Evolutionary conservation across 768 basidiomycete genomes (phyloP), one percentile per base, ranked within the genome.

Genomic region (Tremella fuciformis): DNA sequence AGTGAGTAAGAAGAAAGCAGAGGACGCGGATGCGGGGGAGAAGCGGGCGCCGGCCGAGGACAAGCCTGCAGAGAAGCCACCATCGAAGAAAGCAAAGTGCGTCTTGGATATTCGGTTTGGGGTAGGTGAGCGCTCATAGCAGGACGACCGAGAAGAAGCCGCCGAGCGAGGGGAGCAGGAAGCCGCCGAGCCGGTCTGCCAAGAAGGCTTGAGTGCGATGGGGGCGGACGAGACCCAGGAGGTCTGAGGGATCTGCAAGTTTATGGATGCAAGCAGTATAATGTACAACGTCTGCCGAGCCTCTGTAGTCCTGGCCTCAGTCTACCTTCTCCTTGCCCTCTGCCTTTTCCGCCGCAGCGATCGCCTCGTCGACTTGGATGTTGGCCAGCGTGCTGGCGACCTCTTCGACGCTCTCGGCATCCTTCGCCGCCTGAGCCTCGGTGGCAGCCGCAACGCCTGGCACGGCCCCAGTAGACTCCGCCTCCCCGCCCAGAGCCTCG

Each of bases 81-180:
- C 66, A 34, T 60, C 54, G 21, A 73, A 73, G 60, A 74, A 74
- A 49, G 64, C 69, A 37, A 74, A 74, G 72, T 74, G 42, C 63
- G 71, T 63, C 16, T 8, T 6, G 25, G 18, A 9, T 13, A 22
- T 54, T 16, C 18, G 39, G 19, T 34, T 29, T 18, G 19, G 16
- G 15, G 16, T 24, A 37, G 3, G 4, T 15, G 37, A 21, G n/a
- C 47, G 34, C 50, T 51, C 40, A 50, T 54, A 22, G 11, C 58
- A 37, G 15, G 48, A 26, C 22, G 18, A 3, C 3, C 18, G 3
- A 16, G 25, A 38, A 41, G 42, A 72, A 72, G 41, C 63, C 66
- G 24, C 60, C 58, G 11, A 60, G 61, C 13, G 69, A 73, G 53
- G 60, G 47, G 16, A 71, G 62, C 8, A 60, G 67, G 38, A 69